Evolutionary conservation across 176 grass and related monocot genomes (phyloP).

Genomic region (Juncus inflexus): DNA sequence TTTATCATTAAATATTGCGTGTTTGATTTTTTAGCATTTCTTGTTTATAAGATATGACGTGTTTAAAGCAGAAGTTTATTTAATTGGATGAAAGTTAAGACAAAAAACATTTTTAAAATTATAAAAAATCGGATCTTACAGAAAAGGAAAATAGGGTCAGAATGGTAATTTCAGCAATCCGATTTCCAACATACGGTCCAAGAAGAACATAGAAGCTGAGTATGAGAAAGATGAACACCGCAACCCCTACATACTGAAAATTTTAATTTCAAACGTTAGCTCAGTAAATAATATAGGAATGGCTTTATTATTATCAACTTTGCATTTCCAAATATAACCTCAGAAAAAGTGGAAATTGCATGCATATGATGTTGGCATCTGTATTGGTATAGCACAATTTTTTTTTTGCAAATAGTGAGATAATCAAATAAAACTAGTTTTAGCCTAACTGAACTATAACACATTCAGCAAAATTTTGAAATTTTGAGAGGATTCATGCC

Average conservation of each 20-base stretch:
- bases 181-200: constrained; percentile 63
- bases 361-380: neutral
- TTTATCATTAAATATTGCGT: no score
- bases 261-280: neutral
- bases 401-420: neutral
- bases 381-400: neutral
- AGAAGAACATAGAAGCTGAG: constrained; percentile 65
- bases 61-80: no score
- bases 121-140: constrained; percentile 30
- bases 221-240: constrained; percentile 59
- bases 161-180: constrained; percentile 42
- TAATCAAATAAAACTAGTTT: neutral
- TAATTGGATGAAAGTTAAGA: neutral
- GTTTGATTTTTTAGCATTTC: no score
- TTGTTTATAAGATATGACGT: no score
- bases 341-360: neutral
- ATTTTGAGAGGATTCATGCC: neutral
- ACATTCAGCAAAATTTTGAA: neutral
- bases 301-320: neutral
- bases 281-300: neutral
- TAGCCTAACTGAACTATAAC: neutral
- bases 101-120: neutral
- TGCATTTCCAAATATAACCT: no score
- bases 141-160: constrained; percentile 59
- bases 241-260: constrained; percentile 62